A percentile compares a stretch with the other conserved stretches of the same genome.
Evolutionary conservation across 2,329 filamentous ascomycete species (phyloP).

Genomic region (Diaporthe vexans): DNA sequence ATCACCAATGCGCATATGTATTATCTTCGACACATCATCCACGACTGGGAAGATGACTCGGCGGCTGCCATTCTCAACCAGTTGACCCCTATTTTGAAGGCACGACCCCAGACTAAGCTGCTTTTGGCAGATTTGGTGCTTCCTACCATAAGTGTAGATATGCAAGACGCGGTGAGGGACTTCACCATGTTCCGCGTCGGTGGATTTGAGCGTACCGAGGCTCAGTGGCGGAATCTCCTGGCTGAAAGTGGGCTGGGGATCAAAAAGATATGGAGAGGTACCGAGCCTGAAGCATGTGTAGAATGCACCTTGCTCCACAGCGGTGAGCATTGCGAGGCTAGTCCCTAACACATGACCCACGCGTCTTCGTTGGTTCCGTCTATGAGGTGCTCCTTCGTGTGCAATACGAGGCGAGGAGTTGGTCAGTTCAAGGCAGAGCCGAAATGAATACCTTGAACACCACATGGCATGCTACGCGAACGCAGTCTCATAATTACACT

Average conservation of each 20-base stretch:
- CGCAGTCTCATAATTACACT: not conserved
- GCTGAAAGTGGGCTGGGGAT: constrained; percentile 1
- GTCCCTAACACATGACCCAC: too few species aligned
- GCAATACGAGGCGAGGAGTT: not conserved
- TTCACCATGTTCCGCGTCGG: constrained; percentile 34
- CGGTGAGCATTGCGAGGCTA: not conserved
- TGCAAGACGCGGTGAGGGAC: constrained; percentile 31
- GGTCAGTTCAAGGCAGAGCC: not conserved
- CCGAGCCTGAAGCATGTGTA: constrained; percentile 29
- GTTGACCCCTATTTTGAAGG: constrained; percentile 7
- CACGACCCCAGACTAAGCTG: constrained; percentile 10
- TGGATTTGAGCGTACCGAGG: constrained; percentile 23
- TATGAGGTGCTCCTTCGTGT: not conserved
- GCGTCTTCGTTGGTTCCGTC: not conserved
- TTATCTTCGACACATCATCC: constrained; percentile 21
- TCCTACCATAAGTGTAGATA: not conserved
- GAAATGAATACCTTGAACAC: not conserved
- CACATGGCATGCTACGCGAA: not conserved
- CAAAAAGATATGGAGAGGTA: constrained; percentile 29
- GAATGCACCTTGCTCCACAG: not conserved
- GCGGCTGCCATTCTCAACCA: constrained; percentile 5
- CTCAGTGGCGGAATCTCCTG: constrained; percentile 27
- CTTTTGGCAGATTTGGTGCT: constrained; percentile 24
- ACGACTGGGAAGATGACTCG: constrained; percentile 26
- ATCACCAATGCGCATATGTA: constrained; percentile 12